phyloP scores from a whole-genome alignment of 306 rosid species.

The Ormosia emarginata region DNA sequence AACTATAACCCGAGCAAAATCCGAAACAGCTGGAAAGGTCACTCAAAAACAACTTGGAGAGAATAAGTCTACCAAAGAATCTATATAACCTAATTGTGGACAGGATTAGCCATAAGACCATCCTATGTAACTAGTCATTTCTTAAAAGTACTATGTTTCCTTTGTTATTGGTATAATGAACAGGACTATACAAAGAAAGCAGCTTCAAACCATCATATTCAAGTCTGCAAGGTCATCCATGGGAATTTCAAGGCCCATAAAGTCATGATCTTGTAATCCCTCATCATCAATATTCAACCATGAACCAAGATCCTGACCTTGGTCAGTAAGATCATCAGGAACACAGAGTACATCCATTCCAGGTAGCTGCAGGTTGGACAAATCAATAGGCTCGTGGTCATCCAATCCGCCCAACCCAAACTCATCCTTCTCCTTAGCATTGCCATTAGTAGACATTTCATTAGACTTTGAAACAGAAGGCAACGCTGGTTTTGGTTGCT shows the following conservation, averaged over 20 bases:
- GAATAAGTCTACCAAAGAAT: constrained; percentile 78
- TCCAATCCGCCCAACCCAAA: constrained; percentile 65
- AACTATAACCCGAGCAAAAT: constrained; percentile 71
- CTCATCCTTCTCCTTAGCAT: constrained; percentile 63
- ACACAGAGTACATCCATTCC: constrained; percentile 89
- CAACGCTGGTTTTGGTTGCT: constrained; percentile 64
- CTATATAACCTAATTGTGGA: constrained; percentile 87
- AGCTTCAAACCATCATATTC: constrained; percentile 96
- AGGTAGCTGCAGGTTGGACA: constrained; percentile 85
- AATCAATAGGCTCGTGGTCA: constrained; percentile 71
- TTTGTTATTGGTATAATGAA: constrained; percentile 92
- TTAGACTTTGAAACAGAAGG: constrained; percentile 67
- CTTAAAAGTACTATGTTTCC: constrained; percentile 72
- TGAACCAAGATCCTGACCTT: constrained; percentile 91
- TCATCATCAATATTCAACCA: constrained; percentile 98
- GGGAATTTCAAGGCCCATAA: constrained; percentile 99
- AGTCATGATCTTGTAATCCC: constrained; percentile 84
- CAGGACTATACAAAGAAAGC: constrained; percentile 92
- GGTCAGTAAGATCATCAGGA: constrained; percentile 76
- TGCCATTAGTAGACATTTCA: constrained; percentile 46
- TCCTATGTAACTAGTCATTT: constrained; percentile 71
- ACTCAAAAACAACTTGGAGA: constrained; percentile 82
- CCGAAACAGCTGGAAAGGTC: constrained; percentile 75
- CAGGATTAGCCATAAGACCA: constrained; percentile 57
- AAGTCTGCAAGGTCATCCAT: constrained; percentile 99